These are phyloP conservation scores for Diaporthe caulivora DNA, from an alignment of 2,329 filamentous ascomycete genomes.

Conservation along the genomic window DNA sequence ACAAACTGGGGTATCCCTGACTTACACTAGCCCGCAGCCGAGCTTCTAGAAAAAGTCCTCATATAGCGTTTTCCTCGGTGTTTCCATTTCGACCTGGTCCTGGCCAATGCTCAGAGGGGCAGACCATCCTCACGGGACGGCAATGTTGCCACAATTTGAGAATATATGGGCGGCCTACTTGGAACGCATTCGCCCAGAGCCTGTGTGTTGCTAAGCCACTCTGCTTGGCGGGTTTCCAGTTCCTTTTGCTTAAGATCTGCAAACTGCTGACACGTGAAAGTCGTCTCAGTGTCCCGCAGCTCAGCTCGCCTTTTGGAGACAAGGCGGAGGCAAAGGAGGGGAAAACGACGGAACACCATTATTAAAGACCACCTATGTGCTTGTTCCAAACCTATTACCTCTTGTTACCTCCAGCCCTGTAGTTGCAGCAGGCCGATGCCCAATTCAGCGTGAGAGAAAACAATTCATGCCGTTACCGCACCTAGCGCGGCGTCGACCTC, in stretches of 20 bases:
- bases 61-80: neutral
- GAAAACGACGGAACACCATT: neutral
- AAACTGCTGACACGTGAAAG: slow-evolving; percentile 27
- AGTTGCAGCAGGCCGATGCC: neutral
- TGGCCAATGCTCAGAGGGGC: neutral
- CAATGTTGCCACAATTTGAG: neutral
- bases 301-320: neutral
- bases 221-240: neutral
- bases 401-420: neutral
- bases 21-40: neutral
- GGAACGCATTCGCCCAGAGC: too few species aligned
- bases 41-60: slow-evolving; percentile 33
- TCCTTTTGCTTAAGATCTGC: neutral
- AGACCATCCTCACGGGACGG: neutral
- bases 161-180: too few species aligned
- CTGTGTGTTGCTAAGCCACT: neutral
- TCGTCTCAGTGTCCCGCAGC: neutral
- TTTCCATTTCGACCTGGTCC: too few species aligned
- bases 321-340: neutral
- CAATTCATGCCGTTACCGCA: neutral
- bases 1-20: slow-evolving; percentile 23
- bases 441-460: neutral
- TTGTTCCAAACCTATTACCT: neutral
- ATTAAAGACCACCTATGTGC: neutral
- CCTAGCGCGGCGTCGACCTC: neutral